Base-by-base conservation (phyloP, 2,329 filamentous ascomycete species). In the Diaporthe helianthi region DNA sequence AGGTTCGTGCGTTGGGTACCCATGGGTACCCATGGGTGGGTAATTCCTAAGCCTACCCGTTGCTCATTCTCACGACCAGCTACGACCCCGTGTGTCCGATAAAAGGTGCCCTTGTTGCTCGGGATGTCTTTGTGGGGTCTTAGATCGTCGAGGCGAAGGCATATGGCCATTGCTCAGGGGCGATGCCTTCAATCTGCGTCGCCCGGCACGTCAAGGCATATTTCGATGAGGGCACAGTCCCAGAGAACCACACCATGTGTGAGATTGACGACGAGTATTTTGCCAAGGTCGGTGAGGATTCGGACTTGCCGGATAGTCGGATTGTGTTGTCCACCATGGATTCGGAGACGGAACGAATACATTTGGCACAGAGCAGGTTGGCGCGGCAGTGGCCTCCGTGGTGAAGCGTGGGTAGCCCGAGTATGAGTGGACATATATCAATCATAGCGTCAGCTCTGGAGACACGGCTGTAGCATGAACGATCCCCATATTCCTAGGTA, bases 61-160 rank as follows among this genome's bases (percentile, higher is more conserved):
- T 89, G 33, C 78, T 89, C 1, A 84, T 87, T 71, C 78, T 88
- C 10, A 83, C 83, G 38, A 88, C 85, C 53, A 85, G 83, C 0
- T 83, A 84, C 9, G 85, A 90, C 49, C 88, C 88, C 0, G 85
- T 90, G 0, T 90, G 87, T 13, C 78, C 82, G 1, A 69, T 83
- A 0, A 69, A 75, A 0, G 82, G 81, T 1, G 82, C 82, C 0
- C 72, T 72, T 31, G 73, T 72, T 0, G 81, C 82, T 0, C 75
- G 75, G 2, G 72, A 74, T 1, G 75, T 76, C 0, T 83, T 81
- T 63, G 74, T 76, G n/a, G 80, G 75, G 2, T 80, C 81, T 2
- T 75, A 76, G 1, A 73, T 83, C 2, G 72, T 84, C 1, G 79
- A 82, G 61, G 75, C 82, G 26, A 74, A 78, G 61, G 81, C 78